These are phyloP conservation scores for Hypoxylon sp. DNA, from an alignment of 2,329 filamentous ascomycete genomes.

Conservation along the genomic window DNA sequence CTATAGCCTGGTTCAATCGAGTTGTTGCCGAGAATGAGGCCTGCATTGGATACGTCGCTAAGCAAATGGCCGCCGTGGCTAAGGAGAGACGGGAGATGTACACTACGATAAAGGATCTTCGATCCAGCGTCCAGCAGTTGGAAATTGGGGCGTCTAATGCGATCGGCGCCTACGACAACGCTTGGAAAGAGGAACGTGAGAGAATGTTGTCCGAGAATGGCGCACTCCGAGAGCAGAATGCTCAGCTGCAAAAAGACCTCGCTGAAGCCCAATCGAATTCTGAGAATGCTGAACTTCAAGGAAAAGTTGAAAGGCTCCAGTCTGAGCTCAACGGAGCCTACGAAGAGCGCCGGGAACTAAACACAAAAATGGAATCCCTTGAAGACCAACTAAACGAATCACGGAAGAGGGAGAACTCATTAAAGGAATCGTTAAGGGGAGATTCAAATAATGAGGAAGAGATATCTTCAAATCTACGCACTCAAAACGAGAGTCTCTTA, in stretches of 20 bases:
- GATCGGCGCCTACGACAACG: not conserved
- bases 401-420: not conserved
- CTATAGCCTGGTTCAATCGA: constrained; percentile 48
- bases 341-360: not conserved
- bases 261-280: not conserved
- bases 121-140: not conserved
- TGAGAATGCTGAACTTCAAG: not conserved
- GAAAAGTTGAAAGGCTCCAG: constrained; percentile 12
- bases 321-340: constrained; percentile 13
- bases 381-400: not conserved
- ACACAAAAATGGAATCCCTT: not conserved
- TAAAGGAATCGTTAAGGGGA: not conserved
- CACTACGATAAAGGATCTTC: constrained; percentile 4
- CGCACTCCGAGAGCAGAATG: not conserved
- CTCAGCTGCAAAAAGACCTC: constrained; percentile 3
- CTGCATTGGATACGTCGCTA: constrained; percentile 32
- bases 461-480: not conserved
- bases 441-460: not conserved
- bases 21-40: constrained; percentile 46
- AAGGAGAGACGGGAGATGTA: constrained; percentile 12
- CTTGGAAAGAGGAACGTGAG: not conserved
- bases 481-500: not conserved
- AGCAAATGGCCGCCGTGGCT: constrained; percentile 18
- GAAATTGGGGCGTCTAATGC: not conserved
- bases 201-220: constrained; percentile 5